Base-by-base conservation (phyloP, 225 moss, liverwort and hornwort species). In the Asterella californica region DNA sequence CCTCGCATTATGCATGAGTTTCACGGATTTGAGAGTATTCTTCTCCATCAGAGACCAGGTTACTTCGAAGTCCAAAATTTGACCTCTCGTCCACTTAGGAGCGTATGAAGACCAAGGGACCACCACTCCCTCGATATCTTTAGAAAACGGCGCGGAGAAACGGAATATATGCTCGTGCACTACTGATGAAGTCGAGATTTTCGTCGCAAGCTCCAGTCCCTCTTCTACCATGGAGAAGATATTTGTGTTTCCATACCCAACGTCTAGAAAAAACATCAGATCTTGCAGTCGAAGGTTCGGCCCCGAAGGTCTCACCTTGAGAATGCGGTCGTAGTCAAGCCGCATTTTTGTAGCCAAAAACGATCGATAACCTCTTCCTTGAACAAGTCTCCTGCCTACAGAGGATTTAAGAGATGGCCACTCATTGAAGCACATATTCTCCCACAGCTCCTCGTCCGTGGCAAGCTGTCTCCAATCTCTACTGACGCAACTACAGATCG, bases 361-460 rank as follows among this genome's bases (percentile, higher is more conserved):
- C 0, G 57, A 53, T 9, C 55, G 33, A 21, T 75, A 75, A 33
- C 75, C 75, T 55, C 75, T 18, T 21, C 37, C 34, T 9, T 36
- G 48, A 6, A 55, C 27, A 1, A 75, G 50, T 53, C 32, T 53
- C 57, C 48, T 75, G 18, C 75, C 75, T 0, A 57, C 19, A 53
- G 54, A 53, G n/a, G 57, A 75, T 37, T 75, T 75, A 1, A 75
- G 54, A 33, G 75, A 75, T 21, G 75, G 75, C 75, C 75, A 75
- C 33, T 53, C 9, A 0, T 9, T 7, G 7, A 54, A 21, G 53
- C 75, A 75, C 11, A 75, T 7, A 4, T 33, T 36, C 54, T 57
- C 55, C 75, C 75, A 75, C 33, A 75, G 25, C 32, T 54, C 21
- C 75, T 75, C 75, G 36, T 75, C 75, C 24, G 34, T 75, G 4